Base-by-base conservation (phyloP, 2,329 filamentous ascomycete species). In the Calonectria naviculata region DNA sequence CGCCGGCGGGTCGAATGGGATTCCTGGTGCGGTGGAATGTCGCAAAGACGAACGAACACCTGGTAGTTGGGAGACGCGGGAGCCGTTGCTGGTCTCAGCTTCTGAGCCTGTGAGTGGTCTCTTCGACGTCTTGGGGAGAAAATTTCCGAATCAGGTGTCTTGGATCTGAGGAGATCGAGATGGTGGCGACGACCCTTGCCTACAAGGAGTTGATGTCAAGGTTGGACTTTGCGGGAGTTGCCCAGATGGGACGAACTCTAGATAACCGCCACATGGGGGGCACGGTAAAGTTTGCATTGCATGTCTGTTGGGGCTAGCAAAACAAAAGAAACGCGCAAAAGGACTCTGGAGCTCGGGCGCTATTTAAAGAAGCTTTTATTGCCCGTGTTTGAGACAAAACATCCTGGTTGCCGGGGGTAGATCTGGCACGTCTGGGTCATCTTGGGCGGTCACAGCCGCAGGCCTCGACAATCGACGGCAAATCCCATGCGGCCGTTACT, bases 401-500 rank as follows among this genome's bases (percentile, higher is more conserved):
- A 54, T 41, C 44, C 24, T 34, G 46, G 44, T 56, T 54, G 44
- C 64, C 58, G 36, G 36, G 63, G 26, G 56, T 61, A 58, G 52
- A 58, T 58, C 52, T 58, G 52, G 63, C 47, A 60, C 38, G 26
- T 38, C 24, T 28, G 44, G 12, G 31, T 52, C 61, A 49, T 26
- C n/a, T 38, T 63, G n/a, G 41, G 34, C n/a, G 2, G 21, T 47
- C 21, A 17, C n/a, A 17, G n/a, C 49, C 29, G 26, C 15, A 60
- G 52, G 64, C 12, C 41, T 54, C 21, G 28, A 42, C 52, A n/a
- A n/a, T 36, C 12, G 31, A 58, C 52, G 31, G 52, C 21, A 58
- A 58, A 58, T 58, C 52, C 52, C 21, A 67, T 29, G 29, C 52
- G 58, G 49, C 58, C 56, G 29, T 76, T 78, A 74, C 71, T 78